Evolutionary conservation across 441 rosid genomes (phyloP).

Genomic region (Arabidopsis hybrid): DNA sequence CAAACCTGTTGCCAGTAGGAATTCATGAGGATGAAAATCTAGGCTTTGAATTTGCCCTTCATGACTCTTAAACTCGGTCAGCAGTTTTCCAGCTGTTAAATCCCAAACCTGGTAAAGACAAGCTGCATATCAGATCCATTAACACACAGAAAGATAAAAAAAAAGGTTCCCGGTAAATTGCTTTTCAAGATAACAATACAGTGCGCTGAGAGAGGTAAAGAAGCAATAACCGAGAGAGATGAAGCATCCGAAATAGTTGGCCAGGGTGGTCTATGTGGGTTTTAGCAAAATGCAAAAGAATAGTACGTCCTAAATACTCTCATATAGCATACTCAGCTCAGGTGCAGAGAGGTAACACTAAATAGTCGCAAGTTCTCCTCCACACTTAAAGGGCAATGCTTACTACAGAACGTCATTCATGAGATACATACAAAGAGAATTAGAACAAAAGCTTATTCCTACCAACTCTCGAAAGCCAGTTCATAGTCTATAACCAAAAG

Average conservation of each 20-base stretch:
- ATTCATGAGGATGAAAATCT: constrained; percentile 98
- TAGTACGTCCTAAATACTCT: constrained; percentile 2
- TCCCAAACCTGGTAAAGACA: constrained; percentile 83
- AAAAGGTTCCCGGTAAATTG: background rate
- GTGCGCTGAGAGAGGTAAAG: constrained; percentile 20
- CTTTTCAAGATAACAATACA: constrained; percentile 12
- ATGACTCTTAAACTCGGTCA: constrained; percentile 93
- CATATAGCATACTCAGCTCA: constrained; percentile 3
- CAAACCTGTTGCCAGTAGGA: constrained; percentile 95
- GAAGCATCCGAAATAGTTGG: constrained; percentile 1
- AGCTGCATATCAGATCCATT: constrained; percentile 15
- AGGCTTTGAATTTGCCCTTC: constrained; percentile 96
- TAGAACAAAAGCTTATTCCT: background rate
- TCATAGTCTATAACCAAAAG: background rate
- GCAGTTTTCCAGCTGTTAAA: constrained; percentile 97
- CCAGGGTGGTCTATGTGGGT: background rate
- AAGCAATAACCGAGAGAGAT: background rate
- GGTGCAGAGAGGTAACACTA: background rate
- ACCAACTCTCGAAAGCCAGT: background rate
- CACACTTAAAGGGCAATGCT: background rate
- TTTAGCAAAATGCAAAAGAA: background rate
- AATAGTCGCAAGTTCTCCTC: background rate
- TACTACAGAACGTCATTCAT: background rate
- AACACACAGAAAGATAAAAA: background rate
- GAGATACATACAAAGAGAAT: constrained; percentile 9